Evolutionary conservation across 2,329 filamentous ascomycete genomes (phyloP), one percentile per base, ranked within the genome.

Genomic region (Colletotrichum eremochloae): DNA sequence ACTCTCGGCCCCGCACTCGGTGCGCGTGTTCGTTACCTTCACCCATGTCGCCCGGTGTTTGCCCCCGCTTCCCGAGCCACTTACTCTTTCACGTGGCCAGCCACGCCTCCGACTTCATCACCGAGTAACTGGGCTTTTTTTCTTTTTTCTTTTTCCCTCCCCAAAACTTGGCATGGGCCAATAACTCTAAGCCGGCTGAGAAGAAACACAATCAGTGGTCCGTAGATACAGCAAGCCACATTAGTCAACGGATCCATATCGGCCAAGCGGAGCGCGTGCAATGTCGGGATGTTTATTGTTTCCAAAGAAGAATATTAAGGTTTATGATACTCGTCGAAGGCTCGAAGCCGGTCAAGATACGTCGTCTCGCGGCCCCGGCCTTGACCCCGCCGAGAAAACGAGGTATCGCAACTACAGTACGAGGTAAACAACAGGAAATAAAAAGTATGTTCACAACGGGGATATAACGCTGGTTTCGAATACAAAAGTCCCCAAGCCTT

Each of bases 211-310:
- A 18, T 3, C 7, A 9, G 44, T 1, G 2, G 6, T 46, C 7
- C 44, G 7, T 4, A 20, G 31, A 61, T 42, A 15, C 15, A 8
- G n/a, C 2, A 1, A 33, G n/a, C 14, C 29, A 36, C 29, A 46
- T 24, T 18, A 24, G 46, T 18, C 4, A 12, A 40, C 29, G 11
- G 15, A 15, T 38, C 15, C 15, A 20, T 5, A 14, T 12, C 33
- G 24, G 2, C 4, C 4, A 31, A 53, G 24, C 2, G 8, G 15
- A 15, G 6, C 44, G 65, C 53, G 71, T 73, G 71, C 71, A 71
- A 73, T 52, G 48, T 36, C 29, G 67, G 66, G 62, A 71, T 73
- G 61, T 71, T 71, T 71, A 57, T 73, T 73, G 56, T 48, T 71
- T 60, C 61, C 67, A 15, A 36, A 38, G 56, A 33, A 48, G 56